Evolutionary conservation across 129 eudicot genomes (phyloP), one percentile per base, ranked within the genome.

Genomic region (Flaveria bidentis): DNA sequence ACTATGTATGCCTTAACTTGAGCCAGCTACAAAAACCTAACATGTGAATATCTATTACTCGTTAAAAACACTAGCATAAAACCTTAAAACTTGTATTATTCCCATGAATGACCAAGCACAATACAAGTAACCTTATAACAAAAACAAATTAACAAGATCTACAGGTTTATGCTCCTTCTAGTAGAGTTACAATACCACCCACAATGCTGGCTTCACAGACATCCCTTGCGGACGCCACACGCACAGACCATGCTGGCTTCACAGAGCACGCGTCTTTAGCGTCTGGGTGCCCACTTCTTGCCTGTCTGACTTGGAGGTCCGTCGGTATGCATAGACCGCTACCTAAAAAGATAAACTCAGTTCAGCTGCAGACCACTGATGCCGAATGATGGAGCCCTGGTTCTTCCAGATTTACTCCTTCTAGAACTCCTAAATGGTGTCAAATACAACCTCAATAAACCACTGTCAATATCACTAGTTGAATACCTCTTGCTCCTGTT

Each of bases 341-440:
- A 81, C 81, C 87, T 69, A 74, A 28, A 14, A 26, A 36, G 6
- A 75, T 55, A 55, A 22, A 12, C 41, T 85, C 81, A 93, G 86
- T 88, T 90, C 84, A 88, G 76, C 82, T 67, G 89, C 66, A 86
- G 75, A 61, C 18, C 17, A 50, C 18, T 50, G 56, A 8, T 79
- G 36, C 83, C 75, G 15, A 83, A 39, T 18, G 85, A 80, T 71
- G 76, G 82, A 50, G 86, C 55, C 83, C 81, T 90, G 74, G 75
- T 80, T 76, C 85, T 86, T 56, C 87, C 91, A 60, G 84, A 85
- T 80, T 83, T 88, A 28, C 82, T 85, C 74, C 78, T 87, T 80
- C 87, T 90, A 75, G 83, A 68, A 80, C 88, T 90, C 88, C 94
- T 86, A 85, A 90, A 87, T 18, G 98, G 97, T 11, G 96, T 85